Evolutionary conservation across 2,329 filamentous ascomycete genomes (phyloP), one percentile per base, ranked within the genome.

Genomic region (Penicillium oxalicum): DNA sequence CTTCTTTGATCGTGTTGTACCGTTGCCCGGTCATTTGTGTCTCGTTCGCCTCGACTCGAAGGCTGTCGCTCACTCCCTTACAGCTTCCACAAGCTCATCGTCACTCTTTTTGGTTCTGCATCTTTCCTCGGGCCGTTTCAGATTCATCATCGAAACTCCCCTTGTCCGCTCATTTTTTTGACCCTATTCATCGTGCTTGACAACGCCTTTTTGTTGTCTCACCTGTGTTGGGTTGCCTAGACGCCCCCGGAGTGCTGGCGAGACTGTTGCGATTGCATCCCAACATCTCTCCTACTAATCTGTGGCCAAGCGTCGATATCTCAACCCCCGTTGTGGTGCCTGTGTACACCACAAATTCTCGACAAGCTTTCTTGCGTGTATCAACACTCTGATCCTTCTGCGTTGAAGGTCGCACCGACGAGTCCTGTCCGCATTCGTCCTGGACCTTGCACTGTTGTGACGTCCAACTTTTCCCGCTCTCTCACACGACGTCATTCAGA

Each of bases 191-290:
- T 56, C 44, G 44, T 34, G 44, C 48, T 54, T 46, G 44, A 39
- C 29, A 32, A 32, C 29, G 29, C 29, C 48, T 53, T 49, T 41
- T 43, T 52, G 47, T 46, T 52, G 51, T 56, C 50, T 57, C 55
- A 53, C 42, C 47, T 55, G 24, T 11, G 35, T 44, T 52, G 49
- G 38, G 54, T 57, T 57, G 57, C 55, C 56, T 40, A 53, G 50
- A 59, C 50, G 13, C 47, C 50, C 8, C 11, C 29, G 3, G 18
- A 18, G 18, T 18, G 18, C 18, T 18, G 18, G 18, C 18, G 34
- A 45, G 36, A 34, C 36, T 52, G 48, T 53, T 51, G 47, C 40
- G 53, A 53, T 46, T 53, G 53, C 42, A 42, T 53, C 51, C 48
- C 40, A 45, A 40, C 45, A 51, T 41, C 45, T 26, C 35, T 13